These are phyloP conservation scores for Salvia sclarea DNA, from an alignment of 305 asterid species.

Conservation along the genomic window DNA sequence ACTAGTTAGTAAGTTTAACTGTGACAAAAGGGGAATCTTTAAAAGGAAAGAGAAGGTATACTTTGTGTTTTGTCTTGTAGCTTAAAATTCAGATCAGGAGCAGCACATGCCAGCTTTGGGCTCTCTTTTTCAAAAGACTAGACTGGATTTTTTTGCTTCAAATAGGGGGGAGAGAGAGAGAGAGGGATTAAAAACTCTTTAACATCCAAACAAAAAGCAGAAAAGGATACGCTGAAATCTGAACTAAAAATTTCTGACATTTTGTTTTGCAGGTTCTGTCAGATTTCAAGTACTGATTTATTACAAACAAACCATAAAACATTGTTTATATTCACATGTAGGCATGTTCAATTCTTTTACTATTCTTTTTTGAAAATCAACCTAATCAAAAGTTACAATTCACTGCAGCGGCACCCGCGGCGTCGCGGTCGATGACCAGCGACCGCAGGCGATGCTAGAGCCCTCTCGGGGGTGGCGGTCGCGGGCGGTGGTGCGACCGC, in stretches of 20 bases:
- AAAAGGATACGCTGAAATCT: neutral
- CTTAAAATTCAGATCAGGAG: conserved; percentile 1
- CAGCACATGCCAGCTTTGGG: conserved; percentile 25
- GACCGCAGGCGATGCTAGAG: too few relatives aligned
- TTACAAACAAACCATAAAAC: neutral
- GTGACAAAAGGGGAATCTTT: conserved; percentile 3
- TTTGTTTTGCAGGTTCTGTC: neutral
- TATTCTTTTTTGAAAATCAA: too few relatives aligned
- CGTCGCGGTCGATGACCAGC: too few relatives aligned
- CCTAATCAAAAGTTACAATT: too few relatives aligned
- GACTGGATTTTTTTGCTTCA: neutral
- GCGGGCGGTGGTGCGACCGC: too few relatives aligned
- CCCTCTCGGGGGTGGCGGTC: too few relatives aligned
- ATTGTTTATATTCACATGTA: too few relatives aligned
- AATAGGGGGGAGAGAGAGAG: neutral
- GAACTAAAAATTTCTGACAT: conserved; percentile 6
- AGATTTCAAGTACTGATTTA: neutral
- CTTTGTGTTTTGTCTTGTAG: conserved; percentile 22
- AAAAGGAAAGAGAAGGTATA: conserved; percentile 30
- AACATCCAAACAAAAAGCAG: conserved; percentile 7
- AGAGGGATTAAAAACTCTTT: neutral
- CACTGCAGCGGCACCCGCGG: too few relatives aligned
- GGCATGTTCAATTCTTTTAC: too few relatives aligned
- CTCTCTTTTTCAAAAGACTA: neutral
- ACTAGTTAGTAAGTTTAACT: too few relatives aligned